Percentiles rank a stretch among this genome's conserved stretches.
These are phyloP conservation scores for Mrakia hoshinonis DNA, from an alignment of 768 basidiomycete species.

Conservation along the genomic window DNA sequence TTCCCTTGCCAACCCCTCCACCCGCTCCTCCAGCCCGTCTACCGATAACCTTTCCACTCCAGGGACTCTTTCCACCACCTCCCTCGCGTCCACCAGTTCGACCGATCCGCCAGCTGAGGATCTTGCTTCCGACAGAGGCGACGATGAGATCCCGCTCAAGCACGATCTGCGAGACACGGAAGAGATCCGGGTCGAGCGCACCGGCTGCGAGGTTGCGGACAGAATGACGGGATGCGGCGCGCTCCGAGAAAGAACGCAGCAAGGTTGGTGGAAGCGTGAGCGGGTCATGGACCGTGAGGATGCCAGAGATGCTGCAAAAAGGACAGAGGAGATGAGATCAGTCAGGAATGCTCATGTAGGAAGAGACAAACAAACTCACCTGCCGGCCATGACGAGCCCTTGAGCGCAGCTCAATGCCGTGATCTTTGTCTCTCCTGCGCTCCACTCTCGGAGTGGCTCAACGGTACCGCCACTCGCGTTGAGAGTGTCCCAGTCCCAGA, in stretches of 20 bases:
- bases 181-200: conserved; percentile 24
- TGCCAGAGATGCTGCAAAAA: conserved; percentile 12
- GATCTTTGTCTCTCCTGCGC: conserved; percentile 17
- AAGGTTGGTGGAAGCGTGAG: conserved; percentile 3
- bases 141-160: conserved; percentile 23
- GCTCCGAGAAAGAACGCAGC: conserved; percentile 21
- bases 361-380: neutral
- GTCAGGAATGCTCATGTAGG: neutral
- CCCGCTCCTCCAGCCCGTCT: conserved; percentile 7
- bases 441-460: conserved; percentile 12
- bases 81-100: neutral
- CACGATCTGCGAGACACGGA: conserved; percentile 20
- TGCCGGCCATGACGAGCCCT: conserved; percentile 18
- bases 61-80: conserved; percentile 16
- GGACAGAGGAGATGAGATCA: neutral
- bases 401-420: conserved; percentile 19
- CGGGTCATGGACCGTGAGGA: conserved; percentile 18
- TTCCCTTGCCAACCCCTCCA: neutral
- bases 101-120: conserved; percentile 25
- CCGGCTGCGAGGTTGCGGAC: conserved; percentile 12
- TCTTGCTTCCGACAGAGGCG: conserved; percentile 16
- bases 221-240: conserved; percentile 15
- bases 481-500: conserved; percentile 21
- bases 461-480: neutral
- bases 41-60: conserved; percentile 26